Evolutionary conservation across 176 grass and related monocot genomes (phyloP).

Genomic region (Hyparrhenia diplandra): DNA sequence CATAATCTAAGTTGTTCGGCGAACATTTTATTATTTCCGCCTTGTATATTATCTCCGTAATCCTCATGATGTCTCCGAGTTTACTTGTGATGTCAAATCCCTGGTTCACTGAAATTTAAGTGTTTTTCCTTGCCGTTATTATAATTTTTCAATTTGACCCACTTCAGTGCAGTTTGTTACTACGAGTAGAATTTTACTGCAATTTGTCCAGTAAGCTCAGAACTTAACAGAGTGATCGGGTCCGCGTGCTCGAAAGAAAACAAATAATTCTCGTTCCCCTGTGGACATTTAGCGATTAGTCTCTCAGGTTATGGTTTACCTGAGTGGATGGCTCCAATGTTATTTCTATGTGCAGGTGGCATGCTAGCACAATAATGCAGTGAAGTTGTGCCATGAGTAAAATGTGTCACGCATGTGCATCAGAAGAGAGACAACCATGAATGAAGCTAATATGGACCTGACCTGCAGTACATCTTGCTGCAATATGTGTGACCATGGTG

Average conservation of each 20-base stretch:
- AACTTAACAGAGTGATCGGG: not conserved
- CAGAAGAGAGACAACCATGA: constrained; percentile 38
- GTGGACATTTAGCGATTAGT: not conserved
- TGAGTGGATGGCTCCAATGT: not conserved
- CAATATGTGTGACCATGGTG: constrained; percentile 16
- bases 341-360: constrained; percentile 40
- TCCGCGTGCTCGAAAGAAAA: not conserved
- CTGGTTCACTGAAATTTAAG: not conserved
- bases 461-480: constrained; percentile 32
- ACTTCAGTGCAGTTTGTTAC: not conserved
- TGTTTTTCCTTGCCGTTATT: not conserved
- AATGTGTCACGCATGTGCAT: constrained; percentile 58
- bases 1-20: not conserved
- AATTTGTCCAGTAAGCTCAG: not conserved
- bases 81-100: not conserved
- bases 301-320: not conserved
- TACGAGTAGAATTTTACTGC: not conserved
- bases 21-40: not conserved
- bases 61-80: not conserved
- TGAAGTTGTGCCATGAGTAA: constrained; percentile 43
- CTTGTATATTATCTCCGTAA: not conserved
- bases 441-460: constrained; percentile 21
- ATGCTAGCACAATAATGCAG: constrained; percentile 25
- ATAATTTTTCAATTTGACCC: not conserved
- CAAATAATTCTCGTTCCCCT: constrained; percentile 8